Percentiles rank a stretch among this genome's conserved stretches.
Evolutionary conservation across 2,329 filamentous ascomycete genomes (phyloP).

Genomic region (Fusarium sp.): DNA sequence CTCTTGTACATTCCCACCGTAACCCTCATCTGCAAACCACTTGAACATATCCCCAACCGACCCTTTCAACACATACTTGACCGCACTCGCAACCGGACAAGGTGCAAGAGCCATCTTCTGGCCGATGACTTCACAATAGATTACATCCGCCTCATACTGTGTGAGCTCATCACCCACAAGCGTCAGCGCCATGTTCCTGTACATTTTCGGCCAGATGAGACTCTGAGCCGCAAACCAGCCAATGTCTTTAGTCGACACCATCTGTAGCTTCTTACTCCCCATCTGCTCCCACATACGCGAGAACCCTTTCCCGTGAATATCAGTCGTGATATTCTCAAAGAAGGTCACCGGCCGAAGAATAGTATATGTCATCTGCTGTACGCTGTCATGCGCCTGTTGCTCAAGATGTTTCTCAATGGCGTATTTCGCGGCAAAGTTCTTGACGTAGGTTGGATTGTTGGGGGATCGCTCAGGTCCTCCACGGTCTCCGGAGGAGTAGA

Average conservation of each 20-base stretch:
- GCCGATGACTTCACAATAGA: constrained; percentile 1
- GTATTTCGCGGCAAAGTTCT: constrained; percentile 69
- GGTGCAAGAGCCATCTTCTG: constrained; percentile 13
- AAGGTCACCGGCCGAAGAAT: constrained; percentile 68
- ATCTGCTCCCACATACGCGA: constrained; percentile 40
- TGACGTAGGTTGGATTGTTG: neutral
- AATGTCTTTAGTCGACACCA: constrained; percentile 52
- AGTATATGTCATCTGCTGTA: constrained; percentile 59
- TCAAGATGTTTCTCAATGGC: constrained; percentile 47
- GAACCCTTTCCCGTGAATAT: constrained; percentile 46
- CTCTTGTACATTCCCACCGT: constrained; percentile 20
- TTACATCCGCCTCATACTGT: constrained; percentile 12
- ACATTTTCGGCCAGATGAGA: constrained; percentile 46
- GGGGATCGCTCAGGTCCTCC: neutral
- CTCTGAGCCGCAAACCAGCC: constrained; percentile 52
- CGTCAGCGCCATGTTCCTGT: constrained; percentile 13
- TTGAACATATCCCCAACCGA: constrained; percentile 25
- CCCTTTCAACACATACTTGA: constrained; percentile 21
- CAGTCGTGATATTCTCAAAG: constrained; percentile 58
- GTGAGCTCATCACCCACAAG: constrained; percentile 32
- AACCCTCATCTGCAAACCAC: constrained; percentile 29
- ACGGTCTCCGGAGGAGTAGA: neutral
- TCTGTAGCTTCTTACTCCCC: constrained; percentile 44
- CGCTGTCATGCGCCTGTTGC: neutral
- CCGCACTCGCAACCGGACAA: constrained; percentile 13